Percentiles rank a stretch among this genome's conserved stretches.
These are phyloP conservation scores for Pseudozyma thailandica DNA, from an alignment of 1,284 basidiomycete species.

Conservation along the genomic window DNA sequence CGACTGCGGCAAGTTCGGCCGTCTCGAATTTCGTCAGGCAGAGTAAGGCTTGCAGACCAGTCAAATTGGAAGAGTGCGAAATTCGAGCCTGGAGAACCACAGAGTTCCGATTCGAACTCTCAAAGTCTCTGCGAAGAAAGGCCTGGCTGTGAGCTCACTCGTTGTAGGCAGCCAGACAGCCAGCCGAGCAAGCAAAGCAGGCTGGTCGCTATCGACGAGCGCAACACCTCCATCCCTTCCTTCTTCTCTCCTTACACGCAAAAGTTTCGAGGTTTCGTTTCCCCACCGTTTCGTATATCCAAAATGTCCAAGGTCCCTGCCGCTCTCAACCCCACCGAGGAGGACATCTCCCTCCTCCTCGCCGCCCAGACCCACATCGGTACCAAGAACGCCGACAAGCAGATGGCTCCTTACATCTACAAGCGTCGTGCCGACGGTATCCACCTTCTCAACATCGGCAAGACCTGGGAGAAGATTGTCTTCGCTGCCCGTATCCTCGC, in stretches of 20 bases:
- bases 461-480: constrained; percentile 97
- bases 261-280: constrained; percentile 52
- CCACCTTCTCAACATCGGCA: constrained; percentile 96
- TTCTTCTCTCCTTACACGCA: constrained; percentile 40
- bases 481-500: constrained; percentile 67
- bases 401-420: constrained; percentile 98
- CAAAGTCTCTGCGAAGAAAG: background rate
- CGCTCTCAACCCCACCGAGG: constrained; percentile 90
- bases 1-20: constrained; percentile 45
- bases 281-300: constrained; percentile 12
- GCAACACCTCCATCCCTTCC: constrained; percentile 22
- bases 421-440: constrained; percentile 97
- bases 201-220: constrained; percentile 23
- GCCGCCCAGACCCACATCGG: constrained; percentile 92
- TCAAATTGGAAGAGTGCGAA: background rate
- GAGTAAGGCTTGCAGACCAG: constrained; percentile 4
- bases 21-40: background rate
- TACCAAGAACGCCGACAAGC: constrained; percentile 95
- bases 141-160: background rate
- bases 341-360: constrained; percentile 94
- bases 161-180: background rate
- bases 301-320: constrained; percentile 81
- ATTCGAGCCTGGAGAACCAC: background rate
- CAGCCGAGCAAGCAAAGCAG: background rate
- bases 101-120: background rate